These are phyloP conservation scores for Pseudopithomyces maydicus DNA, from an alignment of 2,329 filamentous ascomycete species.

Conservation along the genomic window DNA sequence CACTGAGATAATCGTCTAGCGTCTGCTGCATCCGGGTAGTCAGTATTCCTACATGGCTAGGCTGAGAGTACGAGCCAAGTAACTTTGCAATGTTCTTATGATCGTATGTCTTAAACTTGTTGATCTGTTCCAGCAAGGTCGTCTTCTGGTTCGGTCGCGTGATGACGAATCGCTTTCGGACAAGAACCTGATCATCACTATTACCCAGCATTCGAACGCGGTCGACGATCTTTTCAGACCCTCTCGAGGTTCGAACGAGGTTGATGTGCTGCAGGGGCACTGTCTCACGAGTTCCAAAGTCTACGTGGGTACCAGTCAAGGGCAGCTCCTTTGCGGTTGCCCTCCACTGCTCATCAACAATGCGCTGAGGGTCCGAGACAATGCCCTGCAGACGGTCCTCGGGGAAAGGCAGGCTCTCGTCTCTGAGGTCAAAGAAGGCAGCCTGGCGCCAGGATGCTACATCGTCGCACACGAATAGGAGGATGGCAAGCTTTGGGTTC, in stretches of 20 bases:
- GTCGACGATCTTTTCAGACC: slow-evolving; percentile 43
- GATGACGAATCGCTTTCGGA: slow-evolving; percentile 45
- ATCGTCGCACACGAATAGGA: slow-evolving; percentile 47
- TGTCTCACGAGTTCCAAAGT: slow-evolving; percentile 42
- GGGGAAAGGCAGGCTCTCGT: slow-evolving; percentile 44
- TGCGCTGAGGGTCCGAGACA: slow-evolving; percentile 42
- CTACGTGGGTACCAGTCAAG: slow-evolving; percentile 43
- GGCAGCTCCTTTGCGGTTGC: slow-evolving; percentile 47
- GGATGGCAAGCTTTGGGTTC: slow-evolving; percentile 44
- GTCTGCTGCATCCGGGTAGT: slow-evolving; percentile 40
- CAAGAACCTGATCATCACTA: slow-evolving; percentile 38
- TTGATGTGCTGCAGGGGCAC: slow-evolving; percentile 43
- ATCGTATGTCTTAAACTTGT: slow-evolving; percentile 43
- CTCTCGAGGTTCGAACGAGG: slow-evolving; percentile 35
- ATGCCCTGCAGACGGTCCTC: slow-evolving; percentile 46
- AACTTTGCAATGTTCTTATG: slow-evolving; percentile 46
- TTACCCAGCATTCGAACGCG: slow-evolving; percentile 41
- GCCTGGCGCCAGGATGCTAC: slow-evolving; percentile 45
- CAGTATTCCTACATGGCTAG: slow-evolving; percentile 43
- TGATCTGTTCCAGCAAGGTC: slow-evolving; percentile 42
- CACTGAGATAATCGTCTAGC: slow-evolving; percentile 44
- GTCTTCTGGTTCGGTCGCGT: slow-evolving; percentile 43
- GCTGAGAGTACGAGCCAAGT: slow-evolving; percentile 45
- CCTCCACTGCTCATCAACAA: slow-evolving; percentile 48
- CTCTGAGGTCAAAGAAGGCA: slow-evolving; percentile 44